Evolutionary conservation across 306 rosid genomes (phyloP), one percentile per base, ranked within the genome.

Genomic region (Ormosia semicastrata): DNA sequence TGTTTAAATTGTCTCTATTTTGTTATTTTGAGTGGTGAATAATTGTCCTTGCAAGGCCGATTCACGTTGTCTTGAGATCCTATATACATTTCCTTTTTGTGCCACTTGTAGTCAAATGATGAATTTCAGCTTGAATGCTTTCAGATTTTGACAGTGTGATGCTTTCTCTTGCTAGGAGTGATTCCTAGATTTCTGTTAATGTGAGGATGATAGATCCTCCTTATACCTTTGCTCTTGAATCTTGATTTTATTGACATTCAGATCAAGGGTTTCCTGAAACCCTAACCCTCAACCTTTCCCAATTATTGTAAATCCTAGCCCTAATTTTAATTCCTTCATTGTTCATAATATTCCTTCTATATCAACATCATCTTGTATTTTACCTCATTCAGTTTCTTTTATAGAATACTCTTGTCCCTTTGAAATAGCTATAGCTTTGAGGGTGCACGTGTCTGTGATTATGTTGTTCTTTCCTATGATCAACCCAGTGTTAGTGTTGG

Each of bases 401-500:
- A 15, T 49, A 50, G 65, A 73, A 33, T 65, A 34, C 41, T 78
- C 56, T 56, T 43, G 32, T 11, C n/a, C 50, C 71, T 57, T 65
- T 73, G 58, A 72, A 84, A 18, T 80, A 36, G 32, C 9, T 53
- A 66, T 47, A 44, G 41, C 44, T 57, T 81, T 77, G 64, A 66
- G 71, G 50, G 71, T 62, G 52, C 30, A 2, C 7, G 4, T 40
- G 8, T 39, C 34, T 50, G 50, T 68, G 66, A 47, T 59, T 54
- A n/a, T 41, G 11, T 6, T 77, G 37, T 59, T 62, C 75, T 63
- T 71, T 66, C 36, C 18, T 13, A 17, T 46, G 73, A 50, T 43
- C 62, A 60, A 65, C 85, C 44, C 33, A 10, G 52, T 78, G 78
- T 40, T 64, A 54, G 60, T 70, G 56, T 50, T 75, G 58, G 63